Conservation (phyloP, 2,329 filamentous ascomycete species). For the Teratosphaeria nubilosa region DNA sequence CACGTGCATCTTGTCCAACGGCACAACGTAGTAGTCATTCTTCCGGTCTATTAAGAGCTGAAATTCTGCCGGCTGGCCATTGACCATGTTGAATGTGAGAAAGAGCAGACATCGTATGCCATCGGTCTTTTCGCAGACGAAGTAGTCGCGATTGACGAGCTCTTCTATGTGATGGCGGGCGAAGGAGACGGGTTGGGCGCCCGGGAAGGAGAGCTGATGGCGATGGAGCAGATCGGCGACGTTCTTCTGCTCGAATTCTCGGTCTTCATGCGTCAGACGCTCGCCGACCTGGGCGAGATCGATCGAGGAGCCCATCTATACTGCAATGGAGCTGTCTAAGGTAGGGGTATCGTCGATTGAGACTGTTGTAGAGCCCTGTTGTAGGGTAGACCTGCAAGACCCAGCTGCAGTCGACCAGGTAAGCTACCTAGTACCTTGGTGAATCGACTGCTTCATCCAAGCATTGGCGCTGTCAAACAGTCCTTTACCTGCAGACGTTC, state of each 20-base stretch:
- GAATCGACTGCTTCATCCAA: too few species aligned
- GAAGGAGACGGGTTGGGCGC: slow-evolving; percentile 91
- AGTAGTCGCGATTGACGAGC: slow-evolving; percentile 77
- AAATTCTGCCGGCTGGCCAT: slow-evolving; percentile 40
- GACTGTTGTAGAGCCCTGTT: too few species aligned
- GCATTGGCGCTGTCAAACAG: too few species aligned
- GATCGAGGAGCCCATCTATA: slow-evolving; percentile 16
- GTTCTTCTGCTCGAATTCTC: slow-evolving; percentile 17
- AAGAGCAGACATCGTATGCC: slow-evolving; percentile 94
- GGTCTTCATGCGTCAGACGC: slow-evolving; percentile 14
- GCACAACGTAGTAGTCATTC: slow-evolving; percentile 90
- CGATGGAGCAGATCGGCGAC: slow-evolving; percentile 55
- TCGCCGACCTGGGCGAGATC: slow-evolving; percentile 17
- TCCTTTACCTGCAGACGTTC: too few species aligned
- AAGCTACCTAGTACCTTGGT: too few species aligned
- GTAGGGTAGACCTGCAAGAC: too few species aligned
- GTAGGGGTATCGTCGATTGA: too few species aligned
- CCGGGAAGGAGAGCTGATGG: slow-evolving; percentile 60
- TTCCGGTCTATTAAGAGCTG: slow-evolving; percentile 95
- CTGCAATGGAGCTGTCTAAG: not conserved
- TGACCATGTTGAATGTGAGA: slow-evolving; percentile 44
- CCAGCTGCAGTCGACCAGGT: too few species aligned
- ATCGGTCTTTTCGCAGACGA: slow-evolving; percentile 96
- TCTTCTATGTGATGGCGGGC: slow-evolving; percentile 71
- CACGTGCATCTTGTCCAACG: slow-evolving; percentile 62